phyloP scores from a whole-genome alignment of 2,329 filamentous ascomycete species.

The Scleromitrula shiraiana region DNA sequence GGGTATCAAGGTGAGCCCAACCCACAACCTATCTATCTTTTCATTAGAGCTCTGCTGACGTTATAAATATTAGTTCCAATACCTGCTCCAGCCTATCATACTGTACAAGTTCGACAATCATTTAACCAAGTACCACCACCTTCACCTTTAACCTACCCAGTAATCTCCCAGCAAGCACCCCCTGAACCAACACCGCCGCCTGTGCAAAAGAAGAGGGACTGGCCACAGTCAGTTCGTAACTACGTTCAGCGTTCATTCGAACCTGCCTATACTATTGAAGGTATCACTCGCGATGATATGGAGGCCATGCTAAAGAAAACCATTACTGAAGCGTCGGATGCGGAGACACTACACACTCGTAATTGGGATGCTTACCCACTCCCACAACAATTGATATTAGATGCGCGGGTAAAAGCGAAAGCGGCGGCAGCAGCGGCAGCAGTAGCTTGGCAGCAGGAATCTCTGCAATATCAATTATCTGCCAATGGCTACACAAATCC shows the following conservation, averaged over 20 bases:
- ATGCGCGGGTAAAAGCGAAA: constrained; percentile 52
- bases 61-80: constrained; percentile 21
- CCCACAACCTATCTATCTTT: not conserved
- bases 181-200: constrained; percentile 25
- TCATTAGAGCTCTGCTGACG: not conserved
- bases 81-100: constrained; percentile 36
- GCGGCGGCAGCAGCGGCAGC: constrained; percentile 13
- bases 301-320: constrained; percentile 77
- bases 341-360: constrained; percentile 59
- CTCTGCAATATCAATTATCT: constrained; percentile 20
- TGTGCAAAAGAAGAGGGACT: constrained; percentile 55
- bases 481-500: constrained; percentile 17
- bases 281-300: constrained; percentile 61
- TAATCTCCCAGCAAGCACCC: constrained; percentile 20
- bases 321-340: constrained; percentile 75
- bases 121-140: constrained; percentile 26
- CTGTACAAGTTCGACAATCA: constrained; percentile 36
- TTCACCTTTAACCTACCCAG: constrained; percentile 29
- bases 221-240: constrained; percentile 71
- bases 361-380: constrained; percentile 80
- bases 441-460: constrained; percentile 24
- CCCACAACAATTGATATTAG: constrained; percentile 68
- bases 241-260: constrained; percentile 90
- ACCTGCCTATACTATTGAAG: constrained; percentile 56
- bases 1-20: constrained; percentile 25